These are phyloP conservation scores for Plenodomus tracheiphilus DNA, from an alignment of 2,329 filamentous ascomycete species.

Conservation along the genomic window DNA sequence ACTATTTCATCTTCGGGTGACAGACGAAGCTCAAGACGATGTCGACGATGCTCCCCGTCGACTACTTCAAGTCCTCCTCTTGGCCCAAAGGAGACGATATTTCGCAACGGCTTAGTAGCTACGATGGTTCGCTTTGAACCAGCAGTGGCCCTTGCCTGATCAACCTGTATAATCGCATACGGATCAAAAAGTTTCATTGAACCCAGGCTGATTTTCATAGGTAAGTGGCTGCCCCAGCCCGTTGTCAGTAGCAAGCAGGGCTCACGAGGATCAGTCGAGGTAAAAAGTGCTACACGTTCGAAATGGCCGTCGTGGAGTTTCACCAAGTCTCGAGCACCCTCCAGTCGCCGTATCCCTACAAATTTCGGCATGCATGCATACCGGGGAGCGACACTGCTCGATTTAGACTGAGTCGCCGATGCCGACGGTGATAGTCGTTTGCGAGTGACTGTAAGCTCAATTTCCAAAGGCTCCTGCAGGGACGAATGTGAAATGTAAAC, in stretches of 20 bases:
- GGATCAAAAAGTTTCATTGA: slow-evolving; percentile 40
- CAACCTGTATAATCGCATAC: slow-evolving; percentile 32
- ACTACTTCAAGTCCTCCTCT: slow-evolving; percentile 35
- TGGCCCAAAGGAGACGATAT: slow-evolving; percentile 28
- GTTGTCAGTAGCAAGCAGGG: slow-evolving; percentile 35
- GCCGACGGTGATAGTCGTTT: slow-evolving; percentile 37
- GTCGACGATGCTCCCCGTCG: slow-evolving; percentile 36
- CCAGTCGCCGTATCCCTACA: slow-evolving; percentile 28
- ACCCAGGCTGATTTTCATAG: slow-evolving; percentile 28
- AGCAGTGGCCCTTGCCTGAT: slow-evolving; percentile 32
- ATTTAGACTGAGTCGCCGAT: slow-evolving; percentile 30
- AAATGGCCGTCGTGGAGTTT: slow-evolving; percentile 39
- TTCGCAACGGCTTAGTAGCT: slow-evolving; percentile 23
- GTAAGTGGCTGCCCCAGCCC: slow-evolving; percentile 44
- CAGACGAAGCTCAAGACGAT: slow-evolving; percentile 38
- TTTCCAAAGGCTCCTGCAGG: slow-evolving; percentile 38
- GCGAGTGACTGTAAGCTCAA: slow-evolving; percentile 42
- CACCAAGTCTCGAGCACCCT: slow-evolving; percentile 30
- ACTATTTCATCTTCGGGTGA: slow-evolving; percentile 33
- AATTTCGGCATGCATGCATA: slow-evolving; percentile 43
- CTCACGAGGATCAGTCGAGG: slow-evolving; percentile 20
- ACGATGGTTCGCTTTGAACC: slow-evolving; percentile 39
- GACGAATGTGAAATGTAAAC: slow-evolving; percentile 43
- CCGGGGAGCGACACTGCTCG: slow-evolving; percentile 24
- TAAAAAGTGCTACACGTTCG: slow-evolving; percentile 36